A percentile compares a stretch with the other conserved stretches of the same genome.
These are phyloP conservation scores for Jatropha curcas DNA, from an alignment of 345 rosid species.

Conservation along the genomic window DNA sequence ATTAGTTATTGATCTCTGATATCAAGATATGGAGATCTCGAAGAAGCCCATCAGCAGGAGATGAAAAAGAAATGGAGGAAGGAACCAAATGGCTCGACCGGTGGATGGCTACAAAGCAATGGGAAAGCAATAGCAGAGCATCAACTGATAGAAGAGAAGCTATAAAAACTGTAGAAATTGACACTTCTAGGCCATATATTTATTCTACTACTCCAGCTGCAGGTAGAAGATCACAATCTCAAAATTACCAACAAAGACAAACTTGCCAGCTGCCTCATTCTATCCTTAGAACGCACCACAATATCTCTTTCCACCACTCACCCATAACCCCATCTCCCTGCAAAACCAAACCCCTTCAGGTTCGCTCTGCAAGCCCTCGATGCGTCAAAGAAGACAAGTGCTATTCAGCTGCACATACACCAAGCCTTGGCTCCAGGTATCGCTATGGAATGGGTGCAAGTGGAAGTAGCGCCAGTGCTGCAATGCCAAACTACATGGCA, in stretches of 20 bases:
- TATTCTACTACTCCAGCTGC: neutral
- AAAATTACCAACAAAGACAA: neutral
- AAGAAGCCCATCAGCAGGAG: conserved; percentile 59
- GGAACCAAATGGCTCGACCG: conserved; percentile 75
- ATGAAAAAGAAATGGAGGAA: conserved; percentile 50
- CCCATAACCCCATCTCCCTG: conserved; percentile 65
- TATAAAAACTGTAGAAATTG: conserved; percentile 57
- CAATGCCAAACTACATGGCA: conserved; percentile 33
- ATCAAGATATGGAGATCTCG: conserved; percentile 60
- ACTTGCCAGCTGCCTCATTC: neutral
- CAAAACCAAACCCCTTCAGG: conserved; percentile 48
- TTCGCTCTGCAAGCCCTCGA: conserved; percentile 71
- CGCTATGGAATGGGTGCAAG: conserved; percentile 10
- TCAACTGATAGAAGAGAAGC: conserved; percentile 47
- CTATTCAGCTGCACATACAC: conserved; percentile 24
- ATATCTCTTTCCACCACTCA: conserved; percentile 25
- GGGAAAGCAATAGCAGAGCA: conserved; percentile 49
- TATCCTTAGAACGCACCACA: conserved; percentile 23
- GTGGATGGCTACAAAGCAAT: conserved; percentile 80
- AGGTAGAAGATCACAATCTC: neutral
- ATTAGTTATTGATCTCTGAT: neutral
- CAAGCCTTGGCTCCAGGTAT: conserved; percentile 15
- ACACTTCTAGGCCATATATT: conserved; percentile 31
- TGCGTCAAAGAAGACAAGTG: conserved; percentile 19
- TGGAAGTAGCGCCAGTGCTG: neutral